Conservation (phyloP, 306 rosid genomes). For the Cucumis melo region DNA sequence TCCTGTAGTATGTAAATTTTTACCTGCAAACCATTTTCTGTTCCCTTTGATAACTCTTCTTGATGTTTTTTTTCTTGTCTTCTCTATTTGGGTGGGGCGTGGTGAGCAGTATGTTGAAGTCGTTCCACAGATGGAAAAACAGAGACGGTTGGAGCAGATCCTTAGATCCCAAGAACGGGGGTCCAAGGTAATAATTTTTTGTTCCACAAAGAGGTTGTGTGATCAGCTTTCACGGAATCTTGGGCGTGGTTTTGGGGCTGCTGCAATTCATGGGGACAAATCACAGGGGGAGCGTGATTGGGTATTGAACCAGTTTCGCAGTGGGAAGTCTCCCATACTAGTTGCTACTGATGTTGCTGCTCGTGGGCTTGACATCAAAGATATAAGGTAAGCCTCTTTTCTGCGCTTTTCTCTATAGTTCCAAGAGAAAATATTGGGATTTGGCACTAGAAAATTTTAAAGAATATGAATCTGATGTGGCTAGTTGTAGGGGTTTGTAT, state of each 20-base stretch:
- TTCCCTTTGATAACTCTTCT: too few species aligned
- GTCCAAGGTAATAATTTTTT: constrained; percentile 77
- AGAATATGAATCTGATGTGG: not conserved
- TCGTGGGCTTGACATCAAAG: constrained; percentile 97
- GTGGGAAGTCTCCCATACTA: constrained; percentile 81
- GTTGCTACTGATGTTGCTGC: constrained; percentile 99
- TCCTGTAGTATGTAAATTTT: not conserved
- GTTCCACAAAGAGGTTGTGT: constrained; percentile 92
- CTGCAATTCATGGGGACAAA: constrained; percentile 97
- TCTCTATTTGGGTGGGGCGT: not conserved
- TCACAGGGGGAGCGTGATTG: constrained; percentile 93
- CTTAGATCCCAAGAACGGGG: constrained; percentile 88
- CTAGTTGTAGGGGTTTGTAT: not conserved
- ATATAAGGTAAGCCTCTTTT: constrained; percentile 56
- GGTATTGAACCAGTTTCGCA: constrained; percentile 86
- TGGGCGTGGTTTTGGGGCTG: constrained; percentile 88
- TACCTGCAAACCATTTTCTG: not conserved
- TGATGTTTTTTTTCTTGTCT: not conserved
- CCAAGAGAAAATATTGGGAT: not conserved
- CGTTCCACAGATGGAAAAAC: constrained; percentile 95
- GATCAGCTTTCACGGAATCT: constrained; percentile 88
- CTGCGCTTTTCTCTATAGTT: not conserved
- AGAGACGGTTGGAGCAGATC: constrained; percentile 95
- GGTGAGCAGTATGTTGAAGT: constrained; percentile 77
- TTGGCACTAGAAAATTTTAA: not conserved